Conservation (phyloP, 208 protist genomes). For the Willaertia magna region DNA sequence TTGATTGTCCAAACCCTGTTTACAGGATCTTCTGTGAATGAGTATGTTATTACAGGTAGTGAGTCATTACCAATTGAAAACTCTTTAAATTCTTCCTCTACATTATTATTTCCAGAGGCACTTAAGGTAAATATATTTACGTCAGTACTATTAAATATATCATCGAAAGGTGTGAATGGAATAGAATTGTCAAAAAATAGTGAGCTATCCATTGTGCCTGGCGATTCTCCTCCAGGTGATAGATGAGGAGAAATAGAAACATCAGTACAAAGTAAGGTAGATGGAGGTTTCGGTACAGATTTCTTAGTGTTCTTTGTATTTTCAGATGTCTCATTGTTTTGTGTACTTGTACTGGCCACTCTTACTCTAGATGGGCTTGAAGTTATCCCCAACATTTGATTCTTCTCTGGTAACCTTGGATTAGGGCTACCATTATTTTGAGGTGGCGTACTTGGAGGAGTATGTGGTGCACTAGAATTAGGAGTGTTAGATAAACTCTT, state of each 20-base stretch:
- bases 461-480: too few relatives aligned
- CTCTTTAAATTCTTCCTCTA: neutral
- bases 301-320: too few relatives aligned
- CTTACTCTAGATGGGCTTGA: too few relatives aligned
- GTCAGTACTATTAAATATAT: neutral
- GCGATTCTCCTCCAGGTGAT: neutral
- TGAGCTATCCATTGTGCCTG: neutral
- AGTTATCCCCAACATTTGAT: too few relatives aligned
- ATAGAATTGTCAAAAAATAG: neutral
- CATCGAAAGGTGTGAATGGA: neutral
- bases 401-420: too few relatives aligned
- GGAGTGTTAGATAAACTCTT: too few relatives aligned
- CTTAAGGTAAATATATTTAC: neutral
- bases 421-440: neutral
- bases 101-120: neutral
- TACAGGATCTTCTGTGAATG: neutral
- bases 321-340: too few relatives aligned
- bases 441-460: too few relatives aligned
- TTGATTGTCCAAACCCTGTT: neutral
- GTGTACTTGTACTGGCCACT: too few relatives aligned
- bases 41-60: neutral
- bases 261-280: too few relatives aligned
- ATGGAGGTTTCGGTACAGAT: too few relatives aligned
- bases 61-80: neutral
- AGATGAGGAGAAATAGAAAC: too few relatives aligned